phyloP scores from a whole-genome alignment of 2,329 filamentous ascomycete genomes.

The Fusarium liriodendri region DNA sequence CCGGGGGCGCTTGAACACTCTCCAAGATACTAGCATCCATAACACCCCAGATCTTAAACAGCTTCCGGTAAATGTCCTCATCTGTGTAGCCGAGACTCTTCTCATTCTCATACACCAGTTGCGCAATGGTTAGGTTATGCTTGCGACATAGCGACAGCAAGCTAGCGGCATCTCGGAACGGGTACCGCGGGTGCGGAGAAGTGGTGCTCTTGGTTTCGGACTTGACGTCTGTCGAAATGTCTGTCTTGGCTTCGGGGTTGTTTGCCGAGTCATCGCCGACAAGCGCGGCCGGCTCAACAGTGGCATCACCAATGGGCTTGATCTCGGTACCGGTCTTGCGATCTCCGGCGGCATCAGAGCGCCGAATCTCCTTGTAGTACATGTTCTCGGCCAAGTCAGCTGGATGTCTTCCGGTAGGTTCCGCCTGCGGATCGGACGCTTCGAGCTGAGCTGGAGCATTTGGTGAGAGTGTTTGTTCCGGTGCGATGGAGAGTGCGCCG shows the following conservation, averaged over 20 bases:
- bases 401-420: slow-evolving; percentile 49
- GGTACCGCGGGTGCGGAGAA: slow-evolving; percentile 55
- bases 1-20: slow-evolving; percentile 58
- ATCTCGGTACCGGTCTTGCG: slow-evolving; percentile 58
- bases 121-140: slow-evolving; percentile 63
- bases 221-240: slow-evolving; percentile 25
- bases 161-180: slow-evolving; percentile 60
- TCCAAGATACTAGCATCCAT: slow-evolving; percentile 64
- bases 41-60: slow-evolving; percentile 62
- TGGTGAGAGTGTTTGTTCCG: slow-evolving; percentile 35
- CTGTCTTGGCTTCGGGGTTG: not conserved
- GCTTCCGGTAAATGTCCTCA: slow-evolving; percentile 59
- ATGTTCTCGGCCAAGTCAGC: slow-evolving; percentile 63
- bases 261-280: slow-evolving; percentile 9
- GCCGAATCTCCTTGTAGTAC: slow-evolving; percentile 63
- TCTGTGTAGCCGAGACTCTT: slow-evolving; percentile 63
- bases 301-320: slow-evolving; percentile 47
- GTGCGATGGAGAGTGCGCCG: slow-evolving; percentile 58
- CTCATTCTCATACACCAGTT: slow-evolving; percentile 64
- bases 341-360: slow-evolving; percentile 58
- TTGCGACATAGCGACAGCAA: slow-evolving; percentile 59
- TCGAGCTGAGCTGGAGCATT: slow-evolving; percentile 24
- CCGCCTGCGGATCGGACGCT: slow-evolving; percentile 23
- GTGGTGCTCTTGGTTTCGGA: slow-evolving; percentile 27
- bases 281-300: slow-evolving; percentile 13